phyloP scores from a whole-genome alignment of 2,329 filamentous ascomycete species.

The Sarocladiaceae sp. region DNA sequence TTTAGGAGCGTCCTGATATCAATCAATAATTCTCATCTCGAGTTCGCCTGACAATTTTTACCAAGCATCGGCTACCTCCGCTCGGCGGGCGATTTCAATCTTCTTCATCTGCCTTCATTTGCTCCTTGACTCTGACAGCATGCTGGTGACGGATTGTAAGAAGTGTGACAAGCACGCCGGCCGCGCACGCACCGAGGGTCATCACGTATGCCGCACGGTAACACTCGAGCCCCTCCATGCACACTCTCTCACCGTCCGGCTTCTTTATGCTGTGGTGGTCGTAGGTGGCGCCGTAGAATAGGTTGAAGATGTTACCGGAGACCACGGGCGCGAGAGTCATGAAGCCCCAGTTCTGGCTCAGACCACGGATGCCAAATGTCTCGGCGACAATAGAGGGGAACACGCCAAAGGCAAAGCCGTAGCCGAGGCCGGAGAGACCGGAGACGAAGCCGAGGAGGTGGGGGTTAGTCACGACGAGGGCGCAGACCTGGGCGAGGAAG shows the following conservation, averaged over 20 bases:
- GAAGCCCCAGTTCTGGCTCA: constrained; percentile 93
- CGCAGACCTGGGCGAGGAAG: constrained; percentile 69
- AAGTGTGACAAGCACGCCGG: constrained; percentile 63
- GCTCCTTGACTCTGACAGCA: constrained; percentile 29
- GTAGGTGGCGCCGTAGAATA: constrained; percentile 80
- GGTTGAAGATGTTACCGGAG: constrained; percentile 85
- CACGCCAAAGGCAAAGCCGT: constrained; percentile 90
- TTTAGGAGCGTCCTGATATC: too few species aligned
- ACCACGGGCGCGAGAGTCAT: constrained; percentile 88
- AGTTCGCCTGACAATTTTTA: not conserved
- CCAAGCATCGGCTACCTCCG: not conserved
- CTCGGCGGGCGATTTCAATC: constrained; percentile 17
- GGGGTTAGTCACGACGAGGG: constrained; percentile 69
- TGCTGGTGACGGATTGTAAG: constrained; percentile 61
- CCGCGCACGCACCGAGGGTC: constrained; percentile 64
- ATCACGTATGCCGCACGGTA: constrained; percentile 76
- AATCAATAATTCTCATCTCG: not conserved
- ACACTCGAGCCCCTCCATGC: constrained; percentile 70
- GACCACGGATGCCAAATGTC: constrained; percentile 80
- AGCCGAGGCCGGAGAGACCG: constrained; percentile 76
- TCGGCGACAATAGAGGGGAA: constrained; percentile 87
- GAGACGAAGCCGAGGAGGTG: constrained; percentile 73
- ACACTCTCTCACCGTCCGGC: constrained; percentile 64
- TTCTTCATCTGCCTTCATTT: constrained; percentile 31
- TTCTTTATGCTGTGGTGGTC: constrained; percentile 69